Conservation (phyloP, 1,284 basidiomycete species). For the Microbotryum saponariae region DNA sequence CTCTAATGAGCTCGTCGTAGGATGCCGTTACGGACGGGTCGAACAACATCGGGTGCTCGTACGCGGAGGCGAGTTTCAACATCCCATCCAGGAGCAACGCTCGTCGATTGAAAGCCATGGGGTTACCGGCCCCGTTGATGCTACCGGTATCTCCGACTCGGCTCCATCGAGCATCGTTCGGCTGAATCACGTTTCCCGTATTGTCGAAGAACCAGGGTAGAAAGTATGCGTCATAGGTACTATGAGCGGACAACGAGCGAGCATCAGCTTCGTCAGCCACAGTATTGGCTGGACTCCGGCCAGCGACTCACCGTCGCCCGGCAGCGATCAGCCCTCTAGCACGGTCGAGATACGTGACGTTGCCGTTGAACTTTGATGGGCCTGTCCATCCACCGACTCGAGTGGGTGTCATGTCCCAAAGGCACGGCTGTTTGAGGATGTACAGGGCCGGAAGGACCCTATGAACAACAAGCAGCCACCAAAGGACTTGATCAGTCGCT, state of each 20-base stretch:
- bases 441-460: slow-evolving; percentile 17
- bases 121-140: slow-evolving; percentile 1
- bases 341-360: slow-evolving; percentile 17
- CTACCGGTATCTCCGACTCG: slow-evolving; percentile 10
- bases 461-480: neutral
- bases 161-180: slow-evolving; percentile 15
- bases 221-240: slow-evolving; percentile 21
- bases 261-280: neutral
- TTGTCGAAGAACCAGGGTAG: slow-evolving; percentile 18
- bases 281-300: neutral
- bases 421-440: slow-evolving; percentile 23
- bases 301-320: slow-evolving; percentile 10
- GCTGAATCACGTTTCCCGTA: slow-evolving; percentile 18
- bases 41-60: slow-evolving; percentile 14
- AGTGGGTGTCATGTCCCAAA: slow-evolving; percentile 15
- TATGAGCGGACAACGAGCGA: neutral
- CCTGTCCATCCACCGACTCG: slow-evolving; percentile 9
- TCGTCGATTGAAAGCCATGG: slow-evolving; percentile 21
- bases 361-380: slow-evolving; percentile 4
- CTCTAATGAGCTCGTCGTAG: slow-evolving; percentile 13
- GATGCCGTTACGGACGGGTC: neutral
- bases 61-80: slow-evolving; percentile 18
- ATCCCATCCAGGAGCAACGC: slow-evolving; percentile 14
- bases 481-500: too few species aligned
- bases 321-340: slow-evolving; percentile 15